A percentile compares a stretch with the other conserved stretches of the same genome.
phyloP scores from a whole-genome alignment of 2,329 filamentous ascomycete species.

The Cadophora gregata region DNA sequence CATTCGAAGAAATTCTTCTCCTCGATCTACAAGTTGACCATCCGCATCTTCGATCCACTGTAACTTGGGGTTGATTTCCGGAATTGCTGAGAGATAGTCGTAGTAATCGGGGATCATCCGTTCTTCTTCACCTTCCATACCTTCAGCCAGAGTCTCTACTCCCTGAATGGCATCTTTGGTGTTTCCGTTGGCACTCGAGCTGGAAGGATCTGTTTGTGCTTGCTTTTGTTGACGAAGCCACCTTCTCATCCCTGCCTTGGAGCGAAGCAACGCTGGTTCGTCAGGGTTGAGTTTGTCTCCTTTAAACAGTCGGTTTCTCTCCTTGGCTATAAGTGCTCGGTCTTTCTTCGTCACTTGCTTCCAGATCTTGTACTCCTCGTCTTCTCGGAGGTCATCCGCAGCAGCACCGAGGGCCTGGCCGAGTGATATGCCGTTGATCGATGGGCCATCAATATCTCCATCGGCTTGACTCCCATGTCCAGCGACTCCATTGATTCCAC shows the following conservation, averaged over 20 bases:
- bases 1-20: constrained; percentile 82
- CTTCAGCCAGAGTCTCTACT: constrained; percentile 85
- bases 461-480: constrained; percentile 78
- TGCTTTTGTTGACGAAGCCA: constrained; percentile 82
- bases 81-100: constrained; percentile 82
- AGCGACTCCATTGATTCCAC: constrained; percentile 70
- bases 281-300: constrained; percentile 85
- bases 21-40: constrained; percentile 86
- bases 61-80: constrained; percentile 78
- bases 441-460: constrained; percentile 80
- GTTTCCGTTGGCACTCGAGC: constrained; percentile 50
- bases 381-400: constrained; percentile 79
- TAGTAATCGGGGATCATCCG: constrained; percentile 93
- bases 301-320: constrained; percentile 85
- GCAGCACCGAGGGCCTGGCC: constrained; percentile 69
- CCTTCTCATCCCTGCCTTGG: constrained; percentile 86
- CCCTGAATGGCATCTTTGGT: constrained; percentile 55
- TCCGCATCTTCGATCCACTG: constrained; percentile 91
- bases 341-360: constrained; percentile 99
- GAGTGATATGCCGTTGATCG: constrained; percentile 68
- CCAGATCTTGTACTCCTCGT: constrained; percentile 98
- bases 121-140: constrained; percentile 85
- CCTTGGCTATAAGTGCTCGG: constrained; percentile 82
- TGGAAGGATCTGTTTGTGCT: constrained; percentile 56
- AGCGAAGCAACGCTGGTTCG: constrained; percentile 84